phyloP scores from a whole-genome alignment of 768 basidiomycete genomes.

The Tubosaeta sp. region DNA sequence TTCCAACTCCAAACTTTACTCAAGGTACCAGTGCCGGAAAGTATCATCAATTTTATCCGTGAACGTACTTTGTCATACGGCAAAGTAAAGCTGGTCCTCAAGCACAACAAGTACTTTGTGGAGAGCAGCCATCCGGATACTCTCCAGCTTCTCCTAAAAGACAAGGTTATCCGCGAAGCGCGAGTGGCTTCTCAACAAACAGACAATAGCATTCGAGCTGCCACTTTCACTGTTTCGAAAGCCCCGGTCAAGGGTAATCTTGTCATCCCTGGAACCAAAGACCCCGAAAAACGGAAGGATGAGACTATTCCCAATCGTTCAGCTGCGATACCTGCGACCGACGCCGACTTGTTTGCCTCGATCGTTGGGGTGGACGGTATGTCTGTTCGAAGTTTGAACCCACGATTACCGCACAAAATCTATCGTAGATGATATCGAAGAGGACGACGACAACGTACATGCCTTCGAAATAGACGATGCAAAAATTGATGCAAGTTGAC shows the following conservation, averaged over 20 bases:
- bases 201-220: conserved; percentile 73
- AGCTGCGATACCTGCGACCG: conserved; percentile 35
- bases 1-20: conserved; percentile 2
- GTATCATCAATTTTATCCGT: conserved; percentile 81
- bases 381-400: conserved; percentile 18
- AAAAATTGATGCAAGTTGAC: conserved; percentile 78
- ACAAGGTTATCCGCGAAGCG: conserved; percentile 79
- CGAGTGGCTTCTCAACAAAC: conserved; percentile 64
- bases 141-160: conserved; percentile 81
- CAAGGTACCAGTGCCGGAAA: conserved; percentile 89
- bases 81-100: conserved; percentile 96
- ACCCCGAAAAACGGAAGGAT: conserved; percentile 67
- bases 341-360: conserved; percentile 85
- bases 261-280: conserved; percentile 82
- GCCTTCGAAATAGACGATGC: conserved; percentile 94
- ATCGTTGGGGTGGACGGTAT: conserved; percentile 94
- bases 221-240: conserved; percentile 75
- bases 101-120: conserved; percentile 96
- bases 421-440: conserved; percentile 83
- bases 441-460: conserved; percentile 96
- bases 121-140: conserved; percentile 96
- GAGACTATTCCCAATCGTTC: conserved; percentile 39
- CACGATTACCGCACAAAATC: neutral
- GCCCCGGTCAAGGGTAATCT: conserved; percentile 80
- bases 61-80: conserved; percentile 95